Evolutionary conservation across 805 yeast genomes (phyloP), one percentile per base, ranked within the genome.

Genomic region (Myxozyma udenii): DNA sequence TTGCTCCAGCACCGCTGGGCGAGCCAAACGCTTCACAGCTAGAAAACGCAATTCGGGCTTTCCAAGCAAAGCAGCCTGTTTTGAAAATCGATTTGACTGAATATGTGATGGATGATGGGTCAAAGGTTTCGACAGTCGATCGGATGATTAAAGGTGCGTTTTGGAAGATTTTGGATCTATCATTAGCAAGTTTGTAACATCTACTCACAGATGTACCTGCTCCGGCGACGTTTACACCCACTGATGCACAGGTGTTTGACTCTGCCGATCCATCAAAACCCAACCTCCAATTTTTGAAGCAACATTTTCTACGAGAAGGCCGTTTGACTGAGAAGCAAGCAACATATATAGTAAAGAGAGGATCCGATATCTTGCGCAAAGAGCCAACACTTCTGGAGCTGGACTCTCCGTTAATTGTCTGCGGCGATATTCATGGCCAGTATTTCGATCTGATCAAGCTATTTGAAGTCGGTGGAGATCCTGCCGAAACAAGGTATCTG

Each of bases 361-460:
- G 95, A 6, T 81, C 89, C 0, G 73, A 72, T 21, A 66, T 83
- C 5, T 74, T 93, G 50, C 66, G 76, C 12, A 66, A 69, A 35
- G 98, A 91, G 64, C 95, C 96, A 4, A 91, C 86, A 62, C 66
- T 91, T 61, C 71, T 91, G 46, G 76, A 76, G 18, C 85, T 93
- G 1, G 90, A 89, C 2, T 95, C 96, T 0, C 98, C 98, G 0
- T 87, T 91, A 2, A 90, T 96, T 0, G 89, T 91, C 2, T 89
- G 97, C 71, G 98, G 98, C 50, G 98, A 91, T 69, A 78, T 90
- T n/a, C 98, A 91, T 69, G 98, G 98, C 16, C 98, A 91, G 68
- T 88, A 79, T 67, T 90, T 78, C 67, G 98, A 91, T 68, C 74
- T 91, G 61, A 75, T 90, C 79, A 89, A 90, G 68, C 72, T 91